These are phyloP conservation scores for Fonsecaea multimorphosa DNA, from an alignment of 2,329 filamentous ascomycete species.

Conservation along the genomic window DNA sequence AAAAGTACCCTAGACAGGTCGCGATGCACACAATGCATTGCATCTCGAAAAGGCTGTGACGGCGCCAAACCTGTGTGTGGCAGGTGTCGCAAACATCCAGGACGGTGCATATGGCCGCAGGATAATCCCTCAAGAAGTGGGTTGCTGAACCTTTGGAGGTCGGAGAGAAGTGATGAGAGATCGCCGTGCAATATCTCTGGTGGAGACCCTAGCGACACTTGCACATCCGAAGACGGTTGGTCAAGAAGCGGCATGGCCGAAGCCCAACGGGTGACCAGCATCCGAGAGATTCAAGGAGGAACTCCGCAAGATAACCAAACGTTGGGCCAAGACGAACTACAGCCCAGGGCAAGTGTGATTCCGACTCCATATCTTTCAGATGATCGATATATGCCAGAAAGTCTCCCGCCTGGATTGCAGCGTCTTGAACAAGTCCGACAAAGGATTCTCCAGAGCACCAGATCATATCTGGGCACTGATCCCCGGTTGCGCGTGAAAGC, in stretches of 20 bases:
- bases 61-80: conserved; percentile 11
- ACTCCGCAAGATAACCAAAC: background rate
- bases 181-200: background rate
- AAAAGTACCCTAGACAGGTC: background rate
- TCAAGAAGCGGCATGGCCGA: background rate
- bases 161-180: background rate
- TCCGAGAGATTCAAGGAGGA: background rate
- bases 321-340: background rate
- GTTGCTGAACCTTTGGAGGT: background rate
- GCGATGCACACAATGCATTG: background rate
- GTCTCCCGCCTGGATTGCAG: background rate
- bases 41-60: background rate
- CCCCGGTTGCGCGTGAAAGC: background rate
- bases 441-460: conserved; percentile 4
- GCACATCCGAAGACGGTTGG: background rate
- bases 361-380: background rate
- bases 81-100: background rate
- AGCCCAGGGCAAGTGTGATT: background rate
- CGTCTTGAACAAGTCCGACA: conserved; percentile 6
- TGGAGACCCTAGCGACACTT: background rate
- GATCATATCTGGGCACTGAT: conserved; percentile 5
- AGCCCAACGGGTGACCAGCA: background rate
- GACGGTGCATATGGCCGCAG: background rate
- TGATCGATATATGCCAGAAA: background rate
- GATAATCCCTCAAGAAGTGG: conserved; percentile 1